Base-by-base conservation (phyloP, 768 basidiomycete genomes). In the Cystobasidium ongulense region DNA sequence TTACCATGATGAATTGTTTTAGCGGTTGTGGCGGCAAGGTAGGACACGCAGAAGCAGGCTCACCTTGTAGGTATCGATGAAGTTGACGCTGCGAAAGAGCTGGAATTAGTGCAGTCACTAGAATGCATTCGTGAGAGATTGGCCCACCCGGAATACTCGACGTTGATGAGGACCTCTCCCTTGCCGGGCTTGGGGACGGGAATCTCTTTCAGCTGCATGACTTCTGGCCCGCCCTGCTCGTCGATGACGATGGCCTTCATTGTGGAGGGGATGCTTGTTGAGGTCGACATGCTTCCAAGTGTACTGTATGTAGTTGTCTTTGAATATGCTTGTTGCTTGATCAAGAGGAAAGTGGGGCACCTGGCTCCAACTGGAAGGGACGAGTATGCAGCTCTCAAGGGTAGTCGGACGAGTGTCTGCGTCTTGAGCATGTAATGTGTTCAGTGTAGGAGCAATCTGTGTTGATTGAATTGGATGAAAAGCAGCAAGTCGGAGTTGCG, bases 201-300 rank as follows among this genome's bases (percentile, higher is more conserved):
- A n/a, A 88, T 75, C 38, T 84, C 82, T 33, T 78, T 72, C 17
- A 82, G 76, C 52, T 81, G 41, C 53, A 93, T 83, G 39, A 90
- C 89, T 64, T 94, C 90, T 33, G 88, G 80, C 5, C 87, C 90
- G 4, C 92, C 95, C 7, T 84, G 86, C 84, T 87, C 85, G 15
- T 86, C 80, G 80, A 92, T 88, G 72, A 87, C 86, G 75, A 91
- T 86, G 1, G 89, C 90, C 53, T 89, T 85, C 78, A 89, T 85
- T 10, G 84, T 88, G 38, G 83, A 77, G 8, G 82, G 81, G n/a
- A 83, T 62, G 21, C 11, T n/a, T 2, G 50, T 1, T 3, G 68
- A 29, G 29, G 63, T 5, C 1, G 63, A 36, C 57, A 35, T 35
- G 29, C 15, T 23, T 59, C 29, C 4, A 35, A 13, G 11, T 5